These are phyloP conservation scores for Penicillium janthinellum DNA, from an alignment of 2,329 filamentous ascomycete genomes.

Conservation along the genomic window DNA sequence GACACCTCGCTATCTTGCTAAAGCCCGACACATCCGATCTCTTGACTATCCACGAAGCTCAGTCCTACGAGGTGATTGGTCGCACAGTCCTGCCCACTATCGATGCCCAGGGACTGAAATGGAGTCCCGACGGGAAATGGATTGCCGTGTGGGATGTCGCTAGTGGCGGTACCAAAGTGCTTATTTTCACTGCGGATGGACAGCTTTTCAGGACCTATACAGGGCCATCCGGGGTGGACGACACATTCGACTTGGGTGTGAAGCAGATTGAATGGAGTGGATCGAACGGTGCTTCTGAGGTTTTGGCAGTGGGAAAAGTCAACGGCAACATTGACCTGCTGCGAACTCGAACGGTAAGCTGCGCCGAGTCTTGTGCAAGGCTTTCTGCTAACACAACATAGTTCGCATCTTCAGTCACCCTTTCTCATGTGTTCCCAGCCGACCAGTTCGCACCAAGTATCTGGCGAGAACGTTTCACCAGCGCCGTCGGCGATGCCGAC, in stretches of 20 bases:
- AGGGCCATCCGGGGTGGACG: constrained; percentile 40
- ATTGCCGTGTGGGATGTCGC: constrained; percentile 59
- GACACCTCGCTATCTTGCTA: constrained; percentile 43
- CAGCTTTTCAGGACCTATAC: constrained; percentile 58
- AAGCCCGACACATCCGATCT: constrained; percentile 44
- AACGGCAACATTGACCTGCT: constrained; percentile 54
- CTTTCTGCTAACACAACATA: constrained; percentile 12
- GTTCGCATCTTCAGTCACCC: constrained; percentile 38
- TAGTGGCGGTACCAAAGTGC: constrained; percentile 52
- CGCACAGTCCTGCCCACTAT: constrained; percentile 49
- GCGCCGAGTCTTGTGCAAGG: background rate
- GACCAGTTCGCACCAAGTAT: constrained; percentile 36
- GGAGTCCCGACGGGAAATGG: constrained; percentile 63
- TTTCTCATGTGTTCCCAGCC: constrained; percentile 38
- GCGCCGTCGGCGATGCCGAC: constrained; percentile 34
- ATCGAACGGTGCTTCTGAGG: constrained; percentile 34
- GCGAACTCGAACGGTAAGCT: constrained; percentile 44
- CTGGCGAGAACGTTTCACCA: constrained; percentile 38
- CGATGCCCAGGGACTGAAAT: constrained; percentile 61
- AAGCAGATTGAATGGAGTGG: constrained; percentile 56
- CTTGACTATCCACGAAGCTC: constrained; percentile 42
- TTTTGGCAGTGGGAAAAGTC: constrained; percentile 54
- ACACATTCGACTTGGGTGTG: constrained; percentile 51
- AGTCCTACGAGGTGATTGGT: constrained; percentile 38
- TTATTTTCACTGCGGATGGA: constrained; percentile 62